A percentile compares a stretch with the other conserved stretches of the same genome.
phyloP scores from a whole-genome alignment of 2,329 filamentous ascomycete genomes.

The Talaromyces islandicus region DNA sequence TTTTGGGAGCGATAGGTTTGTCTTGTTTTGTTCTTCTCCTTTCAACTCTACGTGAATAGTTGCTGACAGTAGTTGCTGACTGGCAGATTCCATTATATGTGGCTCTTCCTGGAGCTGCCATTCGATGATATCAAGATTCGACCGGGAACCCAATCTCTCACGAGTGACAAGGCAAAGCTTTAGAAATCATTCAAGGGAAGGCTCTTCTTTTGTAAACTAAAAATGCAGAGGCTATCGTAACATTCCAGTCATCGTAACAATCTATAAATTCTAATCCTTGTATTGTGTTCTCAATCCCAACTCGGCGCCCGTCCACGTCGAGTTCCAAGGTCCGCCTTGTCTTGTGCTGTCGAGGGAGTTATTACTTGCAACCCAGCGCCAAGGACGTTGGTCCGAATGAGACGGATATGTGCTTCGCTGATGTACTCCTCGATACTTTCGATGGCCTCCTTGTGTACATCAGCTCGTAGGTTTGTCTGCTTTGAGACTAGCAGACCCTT shows the following conservation, averaged over 20 bases:
- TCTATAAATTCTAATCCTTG: too few species aligned
- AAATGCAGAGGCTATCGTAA: not conserved
- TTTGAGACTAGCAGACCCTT: conserved; percentile 72
- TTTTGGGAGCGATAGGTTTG: conserved; percentile 72
- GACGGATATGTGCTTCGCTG: conserved; percentile 65
- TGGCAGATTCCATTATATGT: conserved; percentile 49
- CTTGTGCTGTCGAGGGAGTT: not conserved
- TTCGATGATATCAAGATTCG: conserved; percentile 24
- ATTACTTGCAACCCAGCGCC: conserved; percentile 70
- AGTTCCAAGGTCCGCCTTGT: not conserved
- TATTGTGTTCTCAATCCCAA: not conserved
- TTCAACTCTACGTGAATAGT: not conserved
- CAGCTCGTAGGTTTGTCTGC: conserved; percentile 58
- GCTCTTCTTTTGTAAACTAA: not conserved
- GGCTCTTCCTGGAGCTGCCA: conserved; percentile 55
- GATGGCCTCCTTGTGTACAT: conserved; percentile 66
- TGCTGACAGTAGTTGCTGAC: not conserved
- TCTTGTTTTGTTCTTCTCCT: too few species aligned
- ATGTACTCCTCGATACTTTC: conserved; percentile 66
- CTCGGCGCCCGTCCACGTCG: not conserved
- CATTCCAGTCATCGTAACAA: not conserved
- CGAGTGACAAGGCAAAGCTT: not conserved
- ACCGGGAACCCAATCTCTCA: not conserved
- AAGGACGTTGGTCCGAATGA: conserved; percentile 70
- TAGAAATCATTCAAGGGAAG: not conserved